Conservation (phyloP, 108 stramenopile species). For the Nannochloropsis salina region DNA sequence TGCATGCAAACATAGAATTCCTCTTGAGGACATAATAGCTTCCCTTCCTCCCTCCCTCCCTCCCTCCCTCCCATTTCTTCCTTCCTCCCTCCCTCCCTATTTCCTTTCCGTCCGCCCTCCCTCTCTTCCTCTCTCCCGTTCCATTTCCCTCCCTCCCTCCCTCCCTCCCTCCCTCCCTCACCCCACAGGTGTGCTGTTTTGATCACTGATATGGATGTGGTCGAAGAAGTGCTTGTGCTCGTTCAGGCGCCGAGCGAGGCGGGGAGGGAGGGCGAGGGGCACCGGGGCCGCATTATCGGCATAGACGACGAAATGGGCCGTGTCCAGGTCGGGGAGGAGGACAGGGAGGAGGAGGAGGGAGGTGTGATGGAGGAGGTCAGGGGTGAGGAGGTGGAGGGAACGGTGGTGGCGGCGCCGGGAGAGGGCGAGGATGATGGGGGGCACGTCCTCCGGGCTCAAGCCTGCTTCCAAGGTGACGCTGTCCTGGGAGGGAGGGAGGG, state of each 20-base stretch:
- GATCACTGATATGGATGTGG: not conserved
- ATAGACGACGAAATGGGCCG: constrained; percentile 14
- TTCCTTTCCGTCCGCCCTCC: no score
- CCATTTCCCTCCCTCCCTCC: no score
- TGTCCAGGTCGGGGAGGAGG: constrained; percentile 1
- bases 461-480: not conserved
- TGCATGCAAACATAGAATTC: no score
- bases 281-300: not conserved
- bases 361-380: not conserved
- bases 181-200: not conserved
- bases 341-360: not conserved
- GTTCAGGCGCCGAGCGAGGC: not conserved
- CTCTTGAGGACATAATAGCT: no score
- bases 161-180: no score
- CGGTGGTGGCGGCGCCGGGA: not conserved
- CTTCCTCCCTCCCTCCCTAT: no score
- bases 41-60: constrained; percentile 18
- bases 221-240: not conserved
- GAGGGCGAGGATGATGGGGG: not conserved
- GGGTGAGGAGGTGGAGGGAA: constrained; percentile 2
- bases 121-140: no score
- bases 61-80: constrained; percentile 19
- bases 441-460: not conserved
- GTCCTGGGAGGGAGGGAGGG: not conserved
- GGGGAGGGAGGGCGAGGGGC: not conserved